Conservation (phyloP, 441 rosid genomes). For the Sinapis alba region DNA sequence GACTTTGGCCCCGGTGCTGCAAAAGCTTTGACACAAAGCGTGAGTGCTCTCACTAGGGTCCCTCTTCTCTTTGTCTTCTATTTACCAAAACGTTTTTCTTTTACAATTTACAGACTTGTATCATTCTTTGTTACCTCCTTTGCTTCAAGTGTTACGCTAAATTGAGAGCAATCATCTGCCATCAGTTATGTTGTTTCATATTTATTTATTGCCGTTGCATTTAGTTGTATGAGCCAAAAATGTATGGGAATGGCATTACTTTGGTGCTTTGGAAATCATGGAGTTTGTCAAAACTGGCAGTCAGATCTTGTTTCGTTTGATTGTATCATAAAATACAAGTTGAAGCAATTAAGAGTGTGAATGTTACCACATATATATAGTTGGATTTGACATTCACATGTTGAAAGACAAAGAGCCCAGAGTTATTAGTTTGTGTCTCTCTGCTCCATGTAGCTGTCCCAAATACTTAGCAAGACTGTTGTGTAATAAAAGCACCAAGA, state of each 20-base stretch:
- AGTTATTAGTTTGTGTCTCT: not conserved
- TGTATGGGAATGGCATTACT: not conserved
- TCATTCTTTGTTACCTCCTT: too few species aligned
- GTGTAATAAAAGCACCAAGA: constrained; percentile 23
- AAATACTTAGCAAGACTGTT: constrained; percentile 15
- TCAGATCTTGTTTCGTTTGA: not conserved
- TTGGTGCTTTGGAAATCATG: too few species aligned
- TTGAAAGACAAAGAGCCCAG: constrained; percentile 8
- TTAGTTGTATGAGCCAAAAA: not conserved
- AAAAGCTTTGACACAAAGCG: constrained; percentile 35
- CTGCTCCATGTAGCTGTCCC: constrained; percentile 29
- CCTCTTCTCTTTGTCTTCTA: constrained; percentile 13
- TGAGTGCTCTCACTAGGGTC: constrained; percentile 35
- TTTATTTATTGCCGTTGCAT: not conserved
- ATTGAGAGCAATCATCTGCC: not conserved
- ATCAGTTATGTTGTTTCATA: not conserved
- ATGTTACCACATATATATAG: too few species aligned
- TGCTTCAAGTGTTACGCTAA: too few species aligned
- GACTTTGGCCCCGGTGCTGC: constrained; percentile 11
- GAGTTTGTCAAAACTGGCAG: too few species aligned
- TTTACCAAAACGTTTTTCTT: not conserved
- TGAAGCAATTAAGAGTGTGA: not conserved
- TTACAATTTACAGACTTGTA: not conserved
- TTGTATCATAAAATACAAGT: not conserved
- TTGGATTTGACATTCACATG: constrained; percentile 7